Base-by-base conservation (phyloP, 1,284 basidiomycete species). In the Leccinum colubrinum region DNA sequence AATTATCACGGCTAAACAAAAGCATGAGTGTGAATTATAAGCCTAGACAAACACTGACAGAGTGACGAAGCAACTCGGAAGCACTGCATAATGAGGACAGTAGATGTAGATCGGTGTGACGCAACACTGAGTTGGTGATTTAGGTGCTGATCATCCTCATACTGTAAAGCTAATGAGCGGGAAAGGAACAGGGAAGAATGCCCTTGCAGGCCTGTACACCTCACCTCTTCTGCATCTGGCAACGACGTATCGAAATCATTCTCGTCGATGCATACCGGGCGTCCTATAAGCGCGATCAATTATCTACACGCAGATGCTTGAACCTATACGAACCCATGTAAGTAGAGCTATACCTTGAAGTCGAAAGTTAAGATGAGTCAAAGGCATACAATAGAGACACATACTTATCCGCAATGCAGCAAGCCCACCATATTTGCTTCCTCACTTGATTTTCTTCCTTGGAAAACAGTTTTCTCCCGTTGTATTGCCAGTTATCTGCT, bases 351-450 rank as follows among this genome's bases (percentile, higher is more conserved):
- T 86, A 86, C 69, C 86, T 87, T 66, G 39, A 62, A 55, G 48
- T 52, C 59, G 39, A 59, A 56, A 15, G 25, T 62, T 57, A 61
- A 62, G 58, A 39, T n/a, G 12, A 53, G 20, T 53, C 46, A 50
- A 54, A 48, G 9, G 7, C 25, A 62, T 59, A 54, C 25, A 53
- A 59, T 22, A 37, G 30, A 63, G 14, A 64, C 55, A 72, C 82
- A 57, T 70, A 91, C 88, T 87, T 84, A 71, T 94, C 93, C 59
- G 87, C 82, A 48, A 89, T 79, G 68, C 86, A 83, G 70, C 91
- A 93, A 22, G 83, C 80, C 88, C 90, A 93, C 93, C 93, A 95
- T 55, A 94, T 87, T 62, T 92, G 88, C 63, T 88, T 86, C 63
- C 93, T 81, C 6, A 83, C 85, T 73, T 93, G 88, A 58, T 86